A percentile compares a stretch with the other conserved stretches of the same genome.
These are phyloP conservation scores for Colletotrichum sojae DNA, from an alignment of 2,329 filamentous ascomycete species.

Conservation along the genomic window DNA sequence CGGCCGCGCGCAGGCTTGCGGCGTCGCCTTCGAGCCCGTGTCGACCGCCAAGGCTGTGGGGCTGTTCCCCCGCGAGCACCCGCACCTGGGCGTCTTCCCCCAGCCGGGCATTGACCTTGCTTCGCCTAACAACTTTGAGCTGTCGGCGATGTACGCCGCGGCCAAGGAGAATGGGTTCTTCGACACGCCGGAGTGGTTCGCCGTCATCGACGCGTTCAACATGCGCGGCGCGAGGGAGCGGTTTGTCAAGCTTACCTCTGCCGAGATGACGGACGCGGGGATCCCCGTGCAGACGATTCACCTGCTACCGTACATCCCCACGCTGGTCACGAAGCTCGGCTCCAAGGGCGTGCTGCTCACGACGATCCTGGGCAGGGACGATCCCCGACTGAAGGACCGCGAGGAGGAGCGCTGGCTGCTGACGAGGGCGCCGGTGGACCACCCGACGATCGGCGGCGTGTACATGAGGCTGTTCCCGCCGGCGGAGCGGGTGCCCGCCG, in stretches of 20 bases:
- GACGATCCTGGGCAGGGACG: slow-evolving; percentile 76
- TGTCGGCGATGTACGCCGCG: slow-evolving; percentile 81
- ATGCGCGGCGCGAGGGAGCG: slow-evolving; percentile 78
- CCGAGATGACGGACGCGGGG: slow-evolving; percentile 80
- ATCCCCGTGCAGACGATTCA: slow-evolving; percentile 88
- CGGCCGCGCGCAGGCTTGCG: slow-evolving; percentile 68
- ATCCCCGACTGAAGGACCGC: slow-evolving; percentile 75
- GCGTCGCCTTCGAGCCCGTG: slow-evolving; percentile 89
- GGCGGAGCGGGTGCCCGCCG: slow-evolving; percentile 69
- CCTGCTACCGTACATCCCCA: slow-evolving; percentile 89
- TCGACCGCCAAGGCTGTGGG: slow-evolving; percentile 83
- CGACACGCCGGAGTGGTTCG: slow-evolving; percentile 82
- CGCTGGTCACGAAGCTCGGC: slow-evolving; percentile 88
- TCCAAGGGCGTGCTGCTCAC: slow-evolving; percentile 81
- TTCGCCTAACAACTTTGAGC: slow-evolving; percentile 87
- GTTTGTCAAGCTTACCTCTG: slow-evolving; percentile 77
- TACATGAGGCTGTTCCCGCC: slow-evolving; percentile 84
- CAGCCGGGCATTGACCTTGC: slow-evolving; percentile 77
- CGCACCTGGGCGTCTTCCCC: slow-evolving; percentile 69
- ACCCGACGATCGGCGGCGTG: slow-evolving; percentile 76
- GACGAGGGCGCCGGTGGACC: slow-evolving; percentile 69
- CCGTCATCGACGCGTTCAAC: slow-evolving; percentile 82
- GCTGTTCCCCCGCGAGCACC: slow-evolving; percentile 69
- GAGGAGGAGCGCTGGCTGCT: slow-evolving; percentile 80
- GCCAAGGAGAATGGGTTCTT: slow-evolving; percentile 79